These are phyloP conservation scores for Ceratocystiopsis brevicomis DNA, from an alignment of 2,329 filamentous ascomycete genomes.

Conservation along the genomic window DNA sequence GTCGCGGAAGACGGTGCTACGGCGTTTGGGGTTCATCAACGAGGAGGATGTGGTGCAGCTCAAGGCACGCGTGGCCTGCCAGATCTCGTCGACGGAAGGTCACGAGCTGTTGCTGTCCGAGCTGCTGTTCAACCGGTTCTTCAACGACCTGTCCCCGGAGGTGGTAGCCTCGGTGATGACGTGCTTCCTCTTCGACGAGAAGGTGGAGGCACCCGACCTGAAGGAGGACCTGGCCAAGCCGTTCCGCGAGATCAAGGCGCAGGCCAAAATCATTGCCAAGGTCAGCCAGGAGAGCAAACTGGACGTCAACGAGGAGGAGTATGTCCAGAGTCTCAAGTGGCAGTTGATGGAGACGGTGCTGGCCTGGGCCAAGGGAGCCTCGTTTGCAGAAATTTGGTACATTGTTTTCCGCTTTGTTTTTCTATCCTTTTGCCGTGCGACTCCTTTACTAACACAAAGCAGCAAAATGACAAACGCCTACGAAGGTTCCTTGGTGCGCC, in stretches of 20 bases:
- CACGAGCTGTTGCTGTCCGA: slow-evolving; percentile 89
- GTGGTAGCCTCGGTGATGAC: slow-evolving; percentile 71
- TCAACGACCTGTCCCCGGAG: slow-evolving; percentile 85
- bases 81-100: slow-evolving; percentile 79
- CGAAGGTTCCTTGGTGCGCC: slow-evolving; percentile 85
- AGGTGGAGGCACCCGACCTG: slow-evolving; percentile 58
- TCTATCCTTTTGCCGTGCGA: background rate
- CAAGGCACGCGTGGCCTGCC: slow-evolving; percentile 91
- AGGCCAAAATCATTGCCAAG: slow-evolving; percentile 78
- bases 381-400: slow-evolving; percentile 93
- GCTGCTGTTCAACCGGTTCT: slow-evolving; percentile 90
- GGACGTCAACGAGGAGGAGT: slow-evolving; percentile 85
- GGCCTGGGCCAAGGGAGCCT: slow-evolving; percentile 74
- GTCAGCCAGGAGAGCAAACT: slow-evolving; percentile 90
- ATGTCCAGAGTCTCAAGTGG: slow-evolving; percentile 74
- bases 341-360: slow-evolving; percentile 95
- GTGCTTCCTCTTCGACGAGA: slow-evolving; percentile 96
- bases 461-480: slow-evolving; percentile 98
- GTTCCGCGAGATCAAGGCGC: slow-evolving; percentile 67
- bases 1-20: slow-evolving; percentile 82
- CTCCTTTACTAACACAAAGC: slow-evolving; percentile 4
- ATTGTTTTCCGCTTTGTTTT: slow-evolving; percentile 20
- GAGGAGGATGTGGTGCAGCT: slow-evolving; percentile 89
- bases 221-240: slow-evolving; percentile 76
- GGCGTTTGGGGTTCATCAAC: slow-evolving; percentile 87